Conservation (phyloP, 257 asterid species). For the Rubia yunnanensis region DNA sequence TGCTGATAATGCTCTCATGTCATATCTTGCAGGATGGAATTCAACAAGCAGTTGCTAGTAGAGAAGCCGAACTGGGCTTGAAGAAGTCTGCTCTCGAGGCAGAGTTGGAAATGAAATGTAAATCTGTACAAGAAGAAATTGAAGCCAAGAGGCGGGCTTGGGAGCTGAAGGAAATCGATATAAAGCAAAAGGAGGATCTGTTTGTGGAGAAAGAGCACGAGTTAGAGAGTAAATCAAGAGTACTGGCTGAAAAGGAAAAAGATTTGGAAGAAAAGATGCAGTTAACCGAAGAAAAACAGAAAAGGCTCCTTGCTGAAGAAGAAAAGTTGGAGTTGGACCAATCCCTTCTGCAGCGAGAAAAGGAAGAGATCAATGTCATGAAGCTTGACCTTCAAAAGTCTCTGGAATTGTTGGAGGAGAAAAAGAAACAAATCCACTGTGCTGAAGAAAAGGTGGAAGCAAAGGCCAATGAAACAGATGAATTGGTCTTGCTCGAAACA, state of each 20-base stretch:
- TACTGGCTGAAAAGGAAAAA: conserved; percentile 45
- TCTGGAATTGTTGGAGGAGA: conserved; percentile 54
- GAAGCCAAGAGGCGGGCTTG: conserved; percentile 61
- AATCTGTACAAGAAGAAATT: conserved; percentile 63
- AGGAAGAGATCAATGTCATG: conserved; percentile 35
- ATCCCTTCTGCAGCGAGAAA: conserved; percentile 42
- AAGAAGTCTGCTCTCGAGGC: conserved; percentile 58
- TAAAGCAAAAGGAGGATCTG: conserved; percentile 63
- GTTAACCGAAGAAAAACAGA: conserved; percentile 47
- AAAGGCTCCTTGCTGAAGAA: conserved; percentile 38
- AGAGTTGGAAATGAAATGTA: conserved; percentile 51
- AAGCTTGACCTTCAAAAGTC: conserved; percentile 55
- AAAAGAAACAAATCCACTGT: conserved; percentile 34
- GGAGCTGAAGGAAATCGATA: conserved; percentile 87
- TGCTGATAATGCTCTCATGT: conserved; percentile 12
- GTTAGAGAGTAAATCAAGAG: conserved; percentile 39
- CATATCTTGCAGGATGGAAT: conserved; percentile 46
- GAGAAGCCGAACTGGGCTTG: conserved; percentile 44
- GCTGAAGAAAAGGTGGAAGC: conserved; percentile 66
- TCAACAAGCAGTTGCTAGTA: conserved; percentile 41
- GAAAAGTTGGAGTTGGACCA: conserved; percentile 44
- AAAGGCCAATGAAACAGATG: conserved; percentile 70
- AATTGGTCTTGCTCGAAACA: conserved; percentile 53
- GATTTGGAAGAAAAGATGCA: conserved; percentile 49
- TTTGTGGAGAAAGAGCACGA: conserved; percentile 67